Percentiles rank a stretch among this genome's conserved stretches.
Conservation (phyloP, 1,139 yeast genomes). For the Yamadazyma epiphylla region DNA sequence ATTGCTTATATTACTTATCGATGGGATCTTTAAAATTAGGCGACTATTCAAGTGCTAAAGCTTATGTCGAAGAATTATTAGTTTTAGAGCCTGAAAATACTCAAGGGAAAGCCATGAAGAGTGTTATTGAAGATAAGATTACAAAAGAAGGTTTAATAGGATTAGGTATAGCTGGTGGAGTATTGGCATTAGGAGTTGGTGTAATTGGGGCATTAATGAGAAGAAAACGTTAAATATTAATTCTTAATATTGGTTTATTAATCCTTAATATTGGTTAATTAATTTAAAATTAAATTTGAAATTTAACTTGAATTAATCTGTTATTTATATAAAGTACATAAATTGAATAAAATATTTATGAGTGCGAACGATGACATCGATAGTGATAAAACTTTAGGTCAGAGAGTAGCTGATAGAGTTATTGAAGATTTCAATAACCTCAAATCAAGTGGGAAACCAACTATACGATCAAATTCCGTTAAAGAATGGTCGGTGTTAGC, state of each 20-base stretch:
- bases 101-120: constrained; percentile 70
- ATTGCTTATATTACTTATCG: constrained; percentile 82
- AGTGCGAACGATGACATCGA: too few relatives aligned
- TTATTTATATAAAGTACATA: too few relatives aligned
- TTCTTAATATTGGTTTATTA: too few relatives aligned
- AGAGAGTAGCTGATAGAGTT: constrained; percentile 9
- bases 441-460: constrained; percentile 10
- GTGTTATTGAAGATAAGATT: constrained; percentile 77
- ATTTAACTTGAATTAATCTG: too few relatives aligned
- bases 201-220: constrained; percentile 54
- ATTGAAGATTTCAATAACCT: constrained; percentile 6
- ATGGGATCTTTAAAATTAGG: constrained; percentile 87
- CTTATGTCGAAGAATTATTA: constrained; percentile 76
- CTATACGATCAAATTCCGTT: constrained; percentile 10
- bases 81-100: constrained; percentile 78
- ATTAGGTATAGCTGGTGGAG: constrained; percentile 80
- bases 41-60: constrained; percentile 79
- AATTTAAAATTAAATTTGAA: too few relatives aligned
- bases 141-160: constrained; percentile 88
- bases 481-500: constrained; percentile 85
- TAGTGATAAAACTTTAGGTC: constrained; percentile 4
- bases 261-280: too few relatives aligned
- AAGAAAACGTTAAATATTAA: constrained; percentile 26
- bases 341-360: neutral
- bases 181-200: constrained; percentile 79